Conservation (phyloP, 2,329 filamentous ascomycete species). For the Aurifilum marmelostoma region DNA sequence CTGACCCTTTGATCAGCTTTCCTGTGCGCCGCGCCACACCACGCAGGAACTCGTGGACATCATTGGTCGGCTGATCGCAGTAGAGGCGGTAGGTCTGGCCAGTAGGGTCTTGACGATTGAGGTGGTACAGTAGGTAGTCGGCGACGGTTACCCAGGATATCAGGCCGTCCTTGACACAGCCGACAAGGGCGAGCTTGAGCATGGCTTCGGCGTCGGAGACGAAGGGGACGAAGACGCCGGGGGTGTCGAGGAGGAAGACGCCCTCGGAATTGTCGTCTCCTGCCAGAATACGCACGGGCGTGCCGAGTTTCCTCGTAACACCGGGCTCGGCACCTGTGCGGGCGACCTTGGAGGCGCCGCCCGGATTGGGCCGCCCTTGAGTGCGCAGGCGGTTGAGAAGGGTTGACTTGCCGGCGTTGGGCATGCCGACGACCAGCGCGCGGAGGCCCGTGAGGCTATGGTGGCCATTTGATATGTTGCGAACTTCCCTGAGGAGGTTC, state of each 20-base stretch:
- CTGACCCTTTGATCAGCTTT: slow-evolving; percentile 72
- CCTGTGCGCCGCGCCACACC: slow-evolving; percentile 75
- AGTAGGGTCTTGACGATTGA: slow-evolving; percentile 69
- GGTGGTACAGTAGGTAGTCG: slow-evolving; percentile 85
- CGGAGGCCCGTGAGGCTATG: slow-evolving; percentile 78
- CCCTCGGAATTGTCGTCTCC: slow-evolving; percentile 54
- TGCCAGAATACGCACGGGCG: slow-evolving; percentile 74
- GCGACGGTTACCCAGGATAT: slow-evolving; percentile 77
- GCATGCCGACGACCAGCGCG: slow-evolving; percentile 92
- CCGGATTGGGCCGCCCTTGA: slow-evolving; percentile 58
- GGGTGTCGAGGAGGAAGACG: slow-evolving; percentile 88
- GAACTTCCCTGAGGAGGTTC: slow-evolving; percentile 52
- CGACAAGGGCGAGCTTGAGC: slow-evolving; percentile 91
- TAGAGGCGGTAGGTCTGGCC: slow-evolving; percentile 61
- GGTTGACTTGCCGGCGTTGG: slow-evolving; percentile 94
- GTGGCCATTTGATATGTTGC: slow-evolving; percentile 49
- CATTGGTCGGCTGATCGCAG: slow-evolving; percentile 73
- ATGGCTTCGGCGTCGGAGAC: slow-evolving; percentile 83
- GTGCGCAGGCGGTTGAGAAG: slow-evolving; percentile 85
- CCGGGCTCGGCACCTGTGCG: slow-evolving; percentile 86
- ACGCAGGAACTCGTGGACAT: slow-evolving; percentile 72
- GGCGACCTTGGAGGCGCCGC: slow-evolving; percentile 66
- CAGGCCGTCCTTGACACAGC: slow-evolving; percentile 87
- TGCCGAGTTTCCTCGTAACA: slow-evolving; percentile 82
- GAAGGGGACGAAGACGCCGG: slow-evolving; percentile 93